These are phyloP conservation scores for Gossypium rotundifolium DNA, from an alignment of 345 rosid species.

Conservation along the genomic window DNA sequence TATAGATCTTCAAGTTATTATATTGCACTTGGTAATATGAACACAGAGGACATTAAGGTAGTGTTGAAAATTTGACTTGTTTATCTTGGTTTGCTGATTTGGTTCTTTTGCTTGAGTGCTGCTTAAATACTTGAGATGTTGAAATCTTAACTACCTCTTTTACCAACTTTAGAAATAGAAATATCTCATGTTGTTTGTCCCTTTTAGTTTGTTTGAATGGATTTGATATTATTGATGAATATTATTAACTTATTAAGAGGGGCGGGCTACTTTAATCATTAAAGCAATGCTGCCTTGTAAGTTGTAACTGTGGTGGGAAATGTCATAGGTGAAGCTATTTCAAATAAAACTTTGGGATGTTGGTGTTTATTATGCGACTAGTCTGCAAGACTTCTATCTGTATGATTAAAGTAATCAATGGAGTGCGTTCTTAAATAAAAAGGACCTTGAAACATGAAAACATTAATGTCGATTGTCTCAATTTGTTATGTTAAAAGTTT, in stretches of 20 bases:
- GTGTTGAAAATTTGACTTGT: neutral
- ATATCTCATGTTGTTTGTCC: neutral
- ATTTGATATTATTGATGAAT: neutral
- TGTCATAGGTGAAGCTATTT: neutral
- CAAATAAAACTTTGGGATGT: neutral
- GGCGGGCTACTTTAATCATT: neutral
- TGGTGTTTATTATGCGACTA: neutral
- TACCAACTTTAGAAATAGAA: neutral
- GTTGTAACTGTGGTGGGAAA: neutral
- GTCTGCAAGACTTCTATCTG: neutral
- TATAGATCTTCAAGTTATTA: constrained; percentile 65
- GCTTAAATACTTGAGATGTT: neutral
- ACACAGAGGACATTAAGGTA: constrained; percentile 75
- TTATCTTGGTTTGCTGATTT: constrained; percentile 4
- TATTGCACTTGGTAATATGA: constrained; percentile 72
- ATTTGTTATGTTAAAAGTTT: neutral
- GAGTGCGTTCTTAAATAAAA: neutral
- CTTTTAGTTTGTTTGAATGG: neutral
- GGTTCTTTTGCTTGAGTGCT: neutral
- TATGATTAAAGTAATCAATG: neutral
- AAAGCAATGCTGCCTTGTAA: neutral
- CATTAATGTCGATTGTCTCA: neutral
- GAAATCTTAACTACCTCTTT: neutral
- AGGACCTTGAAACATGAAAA: neutral
- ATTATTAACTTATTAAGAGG: neutral